phyloP scores from a whole-genome alignment of 352 stramenopile genomes.

The Hyaloperonospora brassicae region DNA sequence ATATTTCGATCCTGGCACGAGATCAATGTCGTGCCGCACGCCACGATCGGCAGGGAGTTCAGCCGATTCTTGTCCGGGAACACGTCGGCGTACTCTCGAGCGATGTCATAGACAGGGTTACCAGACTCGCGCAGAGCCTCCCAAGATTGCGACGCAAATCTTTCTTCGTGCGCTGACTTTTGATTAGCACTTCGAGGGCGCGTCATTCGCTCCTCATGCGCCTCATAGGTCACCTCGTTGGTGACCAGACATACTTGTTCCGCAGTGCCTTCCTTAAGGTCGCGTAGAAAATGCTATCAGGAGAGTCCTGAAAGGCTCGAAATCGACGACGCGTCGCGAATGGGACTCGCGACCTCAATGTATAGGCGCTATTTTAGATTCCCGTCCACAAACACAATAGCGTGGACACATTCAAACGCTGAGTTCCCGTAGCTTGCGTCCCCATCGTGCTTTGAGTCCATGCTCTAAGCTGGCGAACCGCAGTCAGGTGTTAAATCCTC shows the following conservation, averaged over 20 bases:
- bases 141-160: constrained; percentile 1
- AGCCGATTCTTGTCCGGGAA: constrained; percentile 1
- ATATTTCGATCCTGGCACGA: not conserved
- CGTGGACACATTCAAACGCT: too few species aligned
- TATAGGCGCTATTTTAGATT: too few species aligned
- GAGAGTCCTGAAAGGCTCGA: too few species aligned
- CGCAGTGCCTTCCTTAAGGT: too few species aligned
- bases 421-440: too few species aligned
- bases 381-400: too few species aligned
- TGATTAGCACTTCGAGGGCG: not conserved
- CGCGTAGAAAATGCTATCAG: too few species aligned
- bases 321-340: too few species aligned
- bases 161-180: constrained; percentile 2
- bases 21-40: constrained; percentile 1
- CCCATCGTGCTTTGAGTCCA: too few species aligned
- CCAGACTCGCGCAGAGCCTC: not conserved
- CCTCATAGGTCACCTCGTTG: not conserved
- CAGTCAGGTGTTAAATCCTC: too few species aligned
- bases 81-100: not conserved
- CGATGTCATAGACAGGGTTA: not conserved
- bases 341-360: too few species aligned
- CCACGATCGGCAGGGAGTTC: constrained; percentile 1
- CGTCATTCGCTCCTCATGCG: not conserved
- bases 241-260: not conserved
- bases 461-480: too few species aligned